Evolutionary conservation across 2,329 filamentous ascomycete genomes (phyloP).

Genomic region (Botryotinia globosa): DNA sequence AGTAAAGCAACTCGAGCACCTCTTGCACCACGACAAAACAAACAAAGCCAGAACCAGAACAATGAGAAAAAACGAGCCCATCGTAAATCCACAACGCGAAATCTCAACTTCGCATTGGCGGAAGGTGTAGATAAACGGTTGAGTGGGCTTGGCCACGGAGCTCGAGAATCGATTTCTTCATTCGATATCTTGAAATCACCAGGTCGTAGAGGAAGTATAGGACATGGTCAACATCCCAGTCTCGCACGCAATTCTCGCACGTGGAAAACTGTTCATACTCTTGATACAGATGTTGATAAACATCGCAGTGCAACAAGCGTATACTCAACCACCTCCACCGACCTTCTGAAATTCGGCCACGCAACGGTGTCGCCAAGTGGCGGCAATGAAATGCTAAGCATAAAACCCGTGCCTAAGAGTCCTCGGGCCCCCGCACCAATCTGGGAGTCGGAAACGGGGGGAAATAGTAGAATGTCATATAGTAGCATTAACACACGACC

Average conservation of each 20-base stretch:
- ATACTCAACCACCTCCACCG: constrained; percentile 12
- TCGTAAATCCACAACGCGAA: constrained; percentile 25
- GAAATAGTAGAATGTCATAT: constrained; percentile 9
- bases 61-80: constrained; percentile 8
- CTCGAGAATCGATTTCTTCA: constrained; percentile 26
- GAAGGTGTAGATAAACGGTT: constrained; percentile 19
- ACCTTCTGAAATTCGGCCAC: constrained; percentile 9
- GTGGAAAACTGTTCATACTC: constrained; percentile 29
- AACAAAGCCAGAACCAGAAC: background rate
- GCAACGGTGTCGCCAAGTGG: constrained; percentile 29
- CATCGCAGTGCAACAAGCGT: constrained; percentile 25
- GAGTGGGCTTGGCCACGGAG: constrained; percentile 32
- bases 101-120: constrained; percentile 23
- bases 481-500: constrained; percentile 27
- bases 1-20: constrained; percentile 15
- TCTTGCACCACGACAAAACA: constrained; percentile 2
- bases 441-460: constrained; percentile 15
- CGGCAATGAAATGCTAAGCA: constrained; percentile 20
- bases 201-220: constrained; percentile 28
- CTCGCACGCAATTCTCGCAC: constrained; percentile 29
- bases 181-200: constrained; percentile 18
- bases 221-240: constrained; percentile 29
- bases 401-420: constrained; percentile 21
- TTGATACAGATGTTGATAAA: constrained; percentile 19
- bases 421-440: constrained; percentile 20